Evolutionary conservation across 495 filamentous ascomycete species (phyloP), one percentile per base, ranked within the genome.

Genomic region (Glonium stellatum): DNA sequence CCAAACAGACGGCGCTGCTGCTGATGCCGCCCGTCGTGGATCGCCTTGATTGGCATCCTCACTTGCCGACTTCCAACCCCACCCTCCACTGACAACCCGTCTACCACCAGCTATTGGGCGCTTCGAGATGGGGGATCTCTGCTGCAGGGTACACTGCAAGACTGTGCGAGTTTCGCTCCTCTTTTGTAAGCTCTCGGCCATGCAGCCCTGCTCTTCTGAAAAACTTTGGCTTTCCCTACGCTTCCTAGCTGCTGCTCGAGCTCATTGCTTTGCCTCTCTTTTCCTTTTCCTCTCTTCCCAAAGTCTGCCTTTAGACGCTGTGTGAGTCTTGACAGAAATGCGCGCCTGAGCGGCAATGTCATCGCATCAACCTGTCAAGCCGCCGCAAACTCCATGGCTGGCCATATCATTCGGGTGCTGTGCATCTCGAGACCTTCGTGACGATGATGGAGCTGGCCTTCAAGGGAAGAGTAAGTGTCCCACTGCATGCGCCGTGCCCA

Each of bases 361-460:
- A 55, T 27, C 51, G 41, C 37, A 46, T 39, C 36, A 39, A 13
- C 23, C 53, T 44, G 58, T 55, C 50, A 46, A 65, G 51, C 44
- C 47, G 18, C 46, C 31, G 39, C 39, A 58, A 37, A 55, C 50
- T 48, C 57, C 56, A 69, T 69, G 66, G 66, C 63, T 69, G 66
- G 66, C 60, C 63, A 63, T 63, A 23, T 58, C 57, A 23, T 61
- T 64, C 51, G 66, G 66, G 56, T 69, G 66, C 66, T 69, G 66
- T 66, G 66, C 66, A 61, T 59, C 66, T 60, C 25, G 44, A 22
- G 42, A 63, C 31, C 54, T 60, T 25, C 54, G 47, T 54, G 23
- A 55, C 13, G 52, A 60, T 2, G 52, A 63, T 39, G 55, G 31
- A 51, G 57, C 42, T 37, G 44, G 23, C 9, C 41, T 63, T 18